Evolutionary conservation across 2,329 filamentous ascomycete genomes (phyloP), one percentile per base, ranked within the genome.

Genomic region (Elsinoe arachidis): DNA sequence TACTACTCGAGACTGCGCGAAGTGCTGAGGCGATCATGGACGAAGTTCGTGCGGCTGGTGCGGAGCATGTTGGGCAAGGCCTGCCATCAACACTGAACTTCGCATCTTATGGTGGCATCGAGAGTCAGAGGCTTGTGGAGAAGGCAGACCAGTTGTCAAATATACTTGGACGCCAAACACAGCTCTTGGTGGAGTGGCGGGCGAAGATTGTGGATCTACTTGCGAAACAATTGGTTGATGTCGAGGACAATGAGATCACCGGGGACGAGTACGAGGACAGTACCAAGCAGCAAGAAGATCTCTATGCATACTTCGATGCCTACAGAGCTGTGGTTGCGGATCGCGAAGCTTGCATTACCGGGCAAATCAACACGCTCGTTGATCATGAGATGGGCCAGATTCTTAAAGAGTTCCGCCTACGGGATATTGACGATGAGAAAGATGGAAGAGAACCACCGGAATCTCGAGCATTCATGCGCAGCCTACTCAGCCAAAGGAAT

Each of bases 201-300:
- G 79, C 86, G 58, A 77, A 83, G 41, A 84, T 91, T 59, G 79
- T 89, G 15, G 79, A 86, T 56, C 80, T 92, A 17, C 77, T 96
- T 9, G 73, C 87, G 10, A 80, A 84, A 60, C 83, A 88, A 0
- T 77, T 97, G 1, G 83, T 97, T 15, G 93, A 97, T 63, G 84
- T 93, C 66, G 90, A 95, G 39, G 83, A 83, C 3, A 73, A 74
- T 14, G 89, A 95, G 58, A 80, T 84, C 2, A 92, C 90, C 10
- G 93, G 93, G 21, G 86, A 96, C 59, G 93, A 97, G 68, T 93
- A 96, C 61, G 87, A 90, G 63, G 82, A 88, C 33, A 95, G 92
- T 0, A 89, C 90, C 0, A 88, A 88, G 68, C 80, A 86, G 46
- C 92, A 97, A 71, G 92, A 96, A 60, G 84, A 95, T 67, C 81